Evolutionary conservation across 176 grass and related monocot species (phyloP).

Genomic region (Cymbopogon citratus): DNA sequence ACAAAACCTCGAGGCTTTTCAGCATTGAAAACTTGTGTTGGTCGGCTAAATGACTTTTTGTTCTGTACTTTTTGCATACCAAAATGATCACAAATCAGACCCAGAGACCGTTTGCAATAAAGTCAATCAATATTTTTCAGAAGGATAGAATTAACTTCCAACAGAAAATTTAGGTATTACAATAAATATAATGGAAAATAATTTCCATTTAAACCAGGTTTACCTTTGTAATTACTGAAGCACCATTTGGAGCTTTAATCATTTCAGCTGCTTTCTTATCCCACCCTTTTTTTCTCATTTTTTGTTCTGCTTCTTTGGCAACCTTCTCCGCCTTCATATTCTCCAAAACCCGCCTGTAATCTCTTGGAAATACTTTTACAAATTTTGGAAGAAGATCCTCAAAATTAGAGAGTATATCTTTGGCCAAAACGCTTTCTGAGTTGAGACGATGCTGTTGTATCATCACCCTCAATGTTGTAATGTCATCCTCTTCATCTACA

Average conservation of each 20-base stretch:
- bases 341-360: conserved; percentile 58
- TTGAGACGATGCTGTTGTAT: conserved; percentile 58
- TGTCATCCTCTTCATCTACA: conserved; percentile 56
- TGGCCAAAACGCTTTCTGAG: conserved; percentile 43
- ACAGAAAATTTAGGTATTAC: neutral
- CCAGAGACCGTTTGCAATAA: neutral
- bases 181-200: neutral
- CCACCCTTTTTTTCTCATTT: conserved; percentile 24
- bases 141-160: neutral
- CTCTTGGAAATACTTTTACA: conserved; percentile 61
- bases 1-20: conserved; percentile 45
- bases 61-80: conserved; percentile 17
- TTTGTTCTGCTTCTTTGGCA: conserved; percentile 15
- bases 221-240: conserved; percentile 35
- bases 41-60: conserved; percentile 8
- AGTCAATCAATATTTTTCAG: neutral
- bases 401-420: conserved; percentile 47
- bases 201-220: conserved; percentile 1
- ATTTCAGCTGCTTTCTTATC: conserved; percentile 29
- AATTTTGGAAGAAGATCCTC: conserved; percentile 45
- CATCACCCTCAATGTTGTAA: conserved; percentile 46
- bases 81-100: conserved; percentile 17
- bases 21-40: conserved; percentile 43
- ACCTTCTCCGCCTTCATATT: conserved; percentile 29
- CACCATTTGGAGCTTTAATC: conserved; percentile 31